These are phyloP conservation scores for Catharanthus roseus DNA, from an alignment of 257 asterid species.

Conservation along the genomic window DNA sequence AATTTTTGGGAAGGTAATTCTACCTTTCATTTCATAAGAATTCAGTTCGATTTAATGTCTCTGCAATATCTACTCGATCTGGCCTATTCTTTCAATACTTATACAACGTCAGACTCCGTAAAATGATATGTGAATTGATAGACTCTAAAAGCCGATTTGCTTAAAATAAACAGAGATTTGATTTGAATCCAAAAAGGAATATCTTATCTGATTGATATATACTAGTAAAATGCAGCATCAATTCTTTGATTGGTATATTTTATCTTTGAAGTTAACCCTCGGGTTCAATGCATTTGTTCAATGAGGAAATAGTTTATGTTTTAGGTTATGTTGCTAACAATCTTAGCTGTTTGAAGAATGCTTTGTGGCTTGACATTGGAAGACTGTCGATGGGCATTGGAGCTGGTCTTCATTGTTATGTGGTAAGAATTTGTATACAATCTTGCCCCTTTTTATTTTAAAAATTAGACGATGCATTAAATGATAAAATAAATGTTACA, in stretches of 20 bases:
- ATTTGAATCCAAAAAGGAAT: neutral
- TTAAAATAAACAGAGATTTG: neutral
- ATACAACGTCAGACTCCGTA: neutral
- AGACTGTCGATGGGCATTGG: conserved; percentile 22
- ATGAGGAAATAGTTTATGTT: neutral
- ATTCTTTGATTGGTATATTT: neutral
- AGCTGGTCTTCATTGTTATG: conserved; percentile 26
- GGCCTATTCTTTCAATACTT: neutral
- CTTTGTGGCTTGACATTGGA: conserved; percentile 24
- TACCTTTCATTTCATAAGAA: neutral
- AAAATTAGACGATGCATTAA: neutral
- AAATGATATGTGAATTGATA: neutral
- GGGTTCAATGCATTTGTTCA: neutral
- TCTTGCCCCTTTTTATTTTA: neutral
- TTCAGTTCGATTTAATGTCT: neutral
- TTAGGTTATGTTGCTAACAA: neutral
- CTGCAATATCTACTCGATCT: neutral
- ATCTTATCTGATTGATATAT: neutral
- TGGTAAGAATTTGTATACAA: conserved; percentile 11
- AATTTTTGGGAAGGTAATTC: conserved; percentile 18
- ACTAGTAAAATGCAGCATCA: neutral
- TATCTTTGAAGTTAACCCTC: neutral
- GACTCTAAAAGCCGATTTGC: neutral
- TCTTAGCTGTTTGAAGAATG: conserved; percentile 20
- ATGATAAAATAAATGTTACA: neutral